A percentile compares a stretch with the other conserved stretches of the same genome.
These are phyloP conservation scores for Epichloe coenophiala DNA, from an alignment of 2,329 filamentous ascomycete species.

Conservation along the genomic window DNA sequence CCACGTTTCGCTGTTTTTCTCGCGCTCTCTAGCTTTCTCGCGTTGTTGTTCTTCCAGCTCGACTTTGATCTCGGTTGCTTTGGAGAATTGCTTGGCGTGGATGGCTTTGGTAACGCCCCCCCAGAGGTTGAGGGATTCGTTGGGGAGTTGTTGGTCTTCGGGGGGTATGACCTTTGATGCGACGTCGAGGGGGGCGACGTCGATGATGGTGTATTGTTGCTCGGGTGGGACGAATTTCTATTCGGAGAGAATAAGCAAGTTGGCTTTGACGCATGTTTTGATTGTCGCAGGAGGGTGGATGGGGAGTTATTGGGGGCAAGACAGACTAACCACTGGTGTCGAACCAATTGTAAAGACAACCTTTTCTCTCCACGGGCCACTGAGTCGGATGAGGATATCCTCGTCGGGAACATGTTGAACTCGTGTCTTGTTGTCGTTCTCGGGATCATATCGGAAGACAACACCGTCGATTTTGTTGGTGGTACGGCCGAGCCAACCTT, in stretches of 20 bases:
- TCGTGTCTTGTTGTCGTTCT: slow-evolving; percentile 65
- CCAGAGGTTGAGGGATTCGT: slow-evolving; percentile 88
- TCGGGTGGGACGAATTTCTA: slow-evolving; percentile 34
- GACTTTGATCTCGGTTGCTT: slow-evolving; percentile 76
- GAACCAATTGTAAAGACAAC: slow-evolving; percentile 47
- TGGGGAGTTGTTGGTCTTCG: slow-evolving; percentile 67
- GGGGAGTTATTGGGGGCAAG: background rate
- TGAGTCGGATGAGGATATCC: slow-evolving; percentile 69
- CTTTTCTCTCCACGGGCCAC: slow-evolving; percentile 74
- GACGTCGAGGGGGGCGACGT: slow-evolving; percentile 66
- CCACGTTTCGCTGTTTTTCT: slow-evolving; percentile 57
- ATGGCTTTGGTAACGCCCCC: slow-evolving; percentile 80
- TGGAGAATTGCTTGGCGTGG: slow-evolving; percentile 63
- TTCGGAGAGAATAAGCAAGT: background rate
- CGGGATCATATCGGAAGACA: slow-evolving; percentile 78
- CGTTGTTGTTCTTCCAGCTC: slow-evolving; percentile 86
- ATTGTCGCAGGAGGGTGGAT: background rate
- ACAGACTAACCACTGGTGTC: slow-evolving; percentile 44
- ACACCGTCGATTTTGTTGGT: slow-evolving; percentile 88
- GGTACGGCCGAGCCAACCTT: slow-evolving; percentile 83
- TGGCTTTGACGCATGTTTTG: background rate
- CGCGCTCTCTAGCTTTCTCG: slow-evolving; percentile 68
- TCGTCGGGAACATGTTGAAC: slow-evolving; percentile 79
- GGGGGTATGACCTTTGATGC: slow-evolving; percentile 75
- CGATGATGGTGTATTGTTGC: slow-evolving; percentile 64